Conservation (phyloP, 345 rosid genomes). For the Combretum micranthum region DNA sequence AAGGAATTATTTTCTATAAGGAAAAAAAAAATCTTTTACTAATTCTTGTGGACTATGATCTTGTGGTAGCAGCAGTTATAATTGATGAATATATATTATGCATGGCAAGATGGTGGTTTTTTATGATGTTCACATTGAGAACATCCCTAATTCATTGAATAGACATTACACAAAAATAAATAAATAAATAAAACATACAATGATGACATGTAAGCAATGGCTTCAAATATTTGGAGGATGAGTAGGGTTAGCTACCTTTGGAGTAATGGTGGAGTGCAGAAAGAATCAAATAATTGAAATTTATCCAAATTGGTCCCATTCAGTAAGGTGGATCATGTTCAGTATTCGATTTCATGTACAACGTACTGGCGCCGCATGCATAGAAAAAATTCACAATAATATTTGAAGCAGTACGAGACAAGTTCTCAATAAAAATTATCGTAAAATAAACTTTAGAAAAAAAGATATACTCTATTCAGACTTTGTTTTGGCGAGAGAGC, state of each 20-base stretch:
- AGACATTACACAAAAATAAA: too few relatives aligned
- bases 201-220: too few relatives aligned
- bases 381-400: neutral
- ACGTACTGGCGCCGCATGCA: conserved; percentile 42
- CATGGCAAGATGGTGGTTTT: too few relatives aligned
- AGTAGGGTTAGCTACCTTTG: conserved; percentile 31
- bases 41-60: too few relatives aligned
- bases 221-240: neutral
- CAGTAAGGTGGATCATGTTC: conserved; percentile 92
- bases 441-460: neutral
- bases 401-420: too few relatives aligned
- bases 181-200: too few relatives aligned
- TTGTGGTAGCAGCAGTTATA: too few relatives aligned
- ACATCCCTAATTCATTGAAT: too few relatives aligned
- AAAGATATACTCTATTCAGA: conserved; percentile 15
- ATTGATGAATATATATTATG: too few relatives aligned
- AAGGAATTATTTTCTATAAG: neutral
- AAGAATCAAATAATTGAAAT: conserved; percentile 85
- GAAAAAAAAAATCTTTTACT: too few relatives aligned
- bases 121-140: too few relatives aligned
- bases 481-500: conserved; percentile 93
- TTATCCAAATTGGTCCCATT: conserved; percentile 96
- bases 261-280: conserved; percentile 80
- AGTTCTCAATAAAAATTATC: too few relatives aligned
- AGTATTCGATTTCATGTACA: conserved; percentile 87